A percentile compares a stretch with the other conserved stretches of the same genome.
Conservation (phyloP, 1,284 basidiomycete genomes). For the Pseudozyma thailandica region DNA sequence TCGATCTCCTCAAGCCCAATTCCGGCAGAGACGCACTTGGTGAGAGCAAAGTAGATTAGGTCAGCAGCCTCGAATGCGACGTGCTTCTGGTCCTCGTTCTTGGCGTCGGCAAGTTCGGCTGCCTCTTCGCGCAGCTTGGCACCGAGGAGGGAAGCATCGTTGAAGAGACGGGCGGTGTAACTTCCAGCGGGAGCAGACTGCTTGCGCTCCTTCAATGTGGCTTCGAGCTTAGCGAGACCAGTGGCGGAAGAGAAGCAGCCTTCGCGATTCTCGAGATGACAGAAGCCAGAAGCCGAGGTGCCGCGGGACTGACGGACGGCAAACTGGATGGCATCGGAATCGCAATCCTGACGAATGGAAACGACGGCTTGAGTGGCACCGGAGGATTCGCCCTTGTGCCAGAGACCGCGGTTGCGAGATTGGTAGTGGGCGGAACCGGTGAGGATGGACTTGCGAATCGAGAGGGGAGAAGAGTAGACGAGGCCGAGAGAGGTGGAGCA, state of each 20-base stretch:
- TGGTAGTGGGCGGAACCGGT: constrained; percentile 95
- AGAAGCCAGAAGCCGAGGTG: constrained; percentile 74
- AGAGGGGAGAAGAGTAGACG: constrained; percentile 94
- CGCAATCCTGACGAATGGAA: constrained; percentile 87
- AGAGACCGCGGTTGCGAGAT: constrained; percentile 88
- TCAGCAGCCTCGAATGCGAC: constrained; percentile 98
- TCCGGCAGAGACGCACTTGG: constrained; percentile 85
- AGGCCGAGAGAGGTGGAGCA: constrained; percentile 81
- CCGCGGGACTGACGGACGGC: constrained; percentile 86
- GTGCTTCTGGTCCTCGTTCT: constrained; percentile 76
- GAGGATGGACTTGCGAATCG: constrained; percentile 84
- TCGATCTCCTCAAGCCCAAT: constrained; percentile 88
- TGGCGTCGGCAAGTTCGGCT: constrained; percentile 89
- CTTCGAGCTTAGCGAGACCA: constrained; percentile 85
- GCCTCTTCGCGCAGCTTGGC: constrained; percentile 99
- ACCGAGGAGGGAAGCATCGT: constrained; percentile 80
- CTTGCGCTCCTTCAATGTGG: constrained; percentile 80
- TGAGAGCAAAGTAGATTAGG: constrained; percentile 90
- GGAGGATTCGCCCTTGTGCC: constrained; percentile 96
- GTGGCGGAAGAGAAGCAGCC: constrained; percentile 80
- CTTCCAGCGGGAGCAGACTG: constrained; percentile 84
- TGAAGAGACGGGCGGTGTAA: constrained; percentile 90
- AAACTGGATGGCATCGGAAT: constrained; percentile 91
- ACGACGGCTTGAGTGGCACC: constrained; percentile 91
- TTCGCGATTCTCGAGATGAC: constrained; percentile 79